Base-by-base conservation (phyloP, 1,284 basidiomycete genomes). In the Leccinum variabile region DNA sequence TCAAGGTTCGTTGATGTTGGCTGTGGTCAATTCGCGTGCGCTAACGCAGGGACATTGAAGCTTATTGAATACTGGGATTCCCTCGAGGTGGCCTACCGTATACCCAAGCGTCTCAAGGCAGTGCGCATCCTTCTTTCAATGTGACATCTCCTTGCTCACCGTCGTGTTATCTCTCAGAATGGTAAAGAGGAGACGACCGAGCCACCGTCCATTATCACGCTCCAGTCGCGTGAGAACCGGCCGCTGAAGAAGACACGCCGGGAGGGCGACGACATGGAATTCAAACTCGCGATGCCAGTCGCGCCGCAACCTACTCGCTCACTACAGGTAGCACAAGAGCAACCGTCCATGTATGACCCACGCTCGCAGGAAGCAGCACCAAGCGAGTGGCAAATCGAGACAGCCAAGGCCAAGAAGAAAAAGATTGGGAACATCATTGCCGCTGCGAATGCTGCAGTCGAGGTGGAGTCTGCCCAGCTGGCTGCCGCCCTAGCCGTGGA, bases 11-110 rank as follows among this genome's bases (percentile, higher is more conserved):
- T 67, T 41, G 18, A 18, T 37, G 10, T 53, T 46, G 5, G 44
- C 28, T 35, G 11, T 7, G 6, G 28, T 4, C 5, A 56, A 3
- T 28, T 6, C 32, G 11, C 25, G 14, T 32, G 46, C 56, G 58
- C 50, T 66, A 14, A 66, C 54, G 30, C 57, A 16, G 30, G 28
- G 11, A 18, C 18, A 22, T 35, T 2, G n/a, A 67, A 90, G 84
- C 79, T 95, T 14, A 76, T 93, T 3, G 82, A 82, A 18, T 81
- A 87, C 59, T 97, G 95, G 95, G 83, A 85, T 37, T 81, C 81
- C 18, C 81, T 97, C 52, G 87, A 90, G 57, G 77, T 88, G 46
- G 89, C 86, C 9, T 95, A 92, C 75, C 89, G 94, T 67, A 97
- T 97, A 83, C 90, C 92, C 9, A 92, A 91, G 72, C 81, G 88